Evolutionary conservation across 2,329 filamentous ascomycete genomes (phyloP), one percentile per base, ranked within the genome.

Genomic region (Penicillium sp.): DNA sequence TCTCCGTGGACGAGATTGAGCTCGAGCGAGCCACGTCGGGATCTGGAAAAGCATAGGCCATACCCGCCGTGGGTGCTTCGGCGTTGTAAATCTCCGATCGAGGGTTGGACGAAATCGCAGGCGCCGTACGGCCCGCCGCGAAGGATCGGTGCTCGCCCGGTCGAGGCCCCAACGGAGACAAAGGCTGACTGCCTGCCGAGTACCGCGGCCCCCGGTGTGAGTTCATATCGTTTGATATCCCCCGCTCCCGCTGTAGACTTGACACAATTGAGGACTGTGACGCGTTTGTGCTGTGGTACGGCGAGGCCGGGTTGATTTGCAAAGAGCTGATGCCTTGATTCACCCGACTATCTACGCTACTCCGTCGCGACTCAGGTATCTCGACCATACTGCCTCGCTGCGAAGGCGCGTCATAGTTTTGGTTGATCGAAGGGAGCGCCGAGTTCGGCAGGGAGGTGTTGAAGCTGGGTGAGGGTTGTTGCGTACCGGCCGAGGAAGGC

Each of bases 391-490:
- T 81, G 26, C 71, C 72, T 35, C 77, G 75, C 25, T 84, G 79
- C 0, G 80, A 77, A 35, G 77, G 72, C 6, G 80, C 79, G 52
- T 87, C 84, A 49, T 83, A 80, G 63, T 84, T 84, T 66, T 87
- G 84, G 55, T 86, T 87, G 63, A 87, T 82, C 0, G 85, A 84
- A 2, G 86, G 85, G 10, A 87, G 74, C 43, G 79, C 75, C 66
- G 78, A 77, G 64, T 69, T 78, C 35, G 71, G 77, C 65, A 73
- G 80, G 65, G 70, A 72, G 4, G 73, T 70, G 37, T 71, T 66
- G 58, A 77, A 79, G 49, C 72, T 75, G 2, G 77, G 78, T 1
- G 76, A 76, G 13, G 76, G 74, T 45, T 69, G 68, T 38, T 79
- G 74, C 13, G 75, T 68, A 22, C 73, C 76, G 1, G 76, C 71